Conservation (phyloP, 2,329 filamentous ascomycete species). For the Phoma sp. region DNA sequence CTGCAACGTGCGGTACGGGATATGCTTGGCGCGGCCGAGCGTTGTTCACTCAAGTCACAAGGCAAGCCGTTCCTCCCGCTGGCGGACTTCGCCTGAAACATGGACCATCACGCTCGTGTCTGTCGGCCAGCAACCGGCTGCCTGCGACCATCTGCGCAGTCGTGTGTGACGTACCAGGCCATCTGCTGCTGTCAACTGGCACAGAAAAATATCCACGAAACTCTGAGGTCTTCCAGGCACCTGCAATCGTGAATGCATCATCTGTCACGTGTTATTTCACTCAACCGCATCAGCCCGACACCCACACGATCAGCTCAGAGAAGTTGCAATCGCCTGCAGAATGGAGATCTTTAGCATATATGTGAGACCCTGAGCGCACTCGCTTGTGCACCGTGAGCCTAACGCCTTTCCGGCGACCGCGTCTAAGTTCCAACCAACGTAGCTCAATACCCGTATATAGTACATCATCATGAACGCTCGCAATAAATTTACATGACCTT, state of each 20-base stretch:
- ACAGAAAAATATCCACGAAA: no score
- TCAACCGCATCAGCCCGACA: no score
- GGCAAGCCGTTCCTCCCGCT: constrained; percentile 22
- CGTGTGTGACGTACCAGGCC: constrained; percentile 23
- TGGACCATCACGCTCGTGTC: constrained; percentile 26
- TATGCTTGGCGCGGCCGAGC: constrained; percentile 15
- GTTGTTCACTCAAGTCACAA: constrained; percentile 28
- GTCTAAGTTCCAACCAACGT: constrained; percentile 26
- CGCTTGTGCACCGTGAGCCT: constrained; percentile 20
- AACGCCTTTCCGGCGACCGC: constrained; percentile 24
- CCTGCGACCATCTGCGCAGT: neutral
- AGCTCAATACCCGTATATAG: constrained; percentile 23
- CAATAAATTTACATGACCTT: constrained; percentile 60
- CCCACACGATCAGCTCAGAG: no score
- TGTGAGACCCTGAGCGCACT: constrained; percentile 12
- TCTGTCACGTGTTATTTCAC: no score
- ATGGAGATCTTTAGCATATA: constrained; percentile 31
- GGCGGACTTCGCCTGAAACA: constrained; percentile 19
- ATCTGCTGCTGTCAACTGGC: neutral
- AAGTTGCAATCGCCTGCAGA: constrained; percentile 7
- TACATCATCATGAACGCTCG: constrained; percentile 32
- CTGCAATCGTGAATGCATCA: no score
- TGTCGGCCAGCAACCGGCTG: constrained; percentile 11
- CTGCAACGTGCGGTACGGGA: constrained; percentile 16
- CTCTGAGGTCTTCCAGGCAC: no score